Evolutionary conservation across 2,329 filamentous ascomycete genomes (phyloP).

Genomic region (Claviceps quebecensis): DNA sequence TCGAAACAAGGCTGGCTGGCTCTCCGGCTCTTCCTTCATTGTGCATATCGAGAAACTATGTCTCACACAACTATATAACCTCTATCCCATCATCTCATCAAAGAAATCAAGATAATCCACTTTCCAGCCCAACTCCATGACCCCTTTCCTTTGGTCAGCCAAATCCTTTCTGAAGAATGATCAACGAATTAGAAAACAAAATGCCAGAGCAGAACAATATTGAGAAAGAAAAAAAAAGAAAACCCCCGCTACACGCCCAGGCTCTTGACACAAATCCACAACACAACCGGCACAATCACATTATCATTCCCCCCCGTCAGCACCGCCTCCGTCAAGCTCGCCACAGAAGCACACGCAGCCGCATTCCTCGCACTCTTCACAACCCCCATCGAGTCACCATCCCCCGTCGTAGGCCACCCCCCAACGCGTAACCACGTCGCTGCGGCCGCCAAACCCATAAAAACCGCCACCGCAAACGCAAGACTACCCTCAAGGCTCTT

Average conservation of each 20-base stretch:
- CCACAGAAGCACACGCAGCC: slow-evolving; percentile 57
- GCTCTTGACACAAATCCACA: slow-evolving; percentile 86
- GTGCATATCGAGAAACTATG: no score
- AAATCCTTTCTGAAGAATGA: not conserved
- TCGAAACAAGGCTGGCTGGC: no score
- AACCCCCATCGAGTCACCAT: slow-evolving; percentile 23
- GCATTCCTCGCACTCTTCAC: slow-evolving; percentile 46
- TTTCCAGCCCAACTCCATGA: no score
- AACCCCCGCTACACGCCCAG: slow-evolving; percentile 35
- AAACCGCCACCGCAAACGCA: slow-evolving; percentile 73
- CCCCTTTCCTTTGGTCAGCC: no score
- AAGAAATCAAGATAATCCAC: no score
- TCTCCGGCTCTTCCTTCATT: no score
- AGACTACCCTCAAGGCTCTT: slow-evolving; percentile 83
- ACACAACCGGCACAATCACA: slow-evolving; percentile 81
- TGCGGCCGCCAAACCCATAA: slow-evolving; percentile 54
- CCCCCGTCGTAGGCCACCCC: slow-evolving; percentile 47
- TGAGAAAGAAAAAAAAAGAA: not conserved
- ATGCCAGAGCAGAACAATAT: not conserved
- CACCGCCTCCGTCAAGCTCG: slow-evolving; percentile 87
- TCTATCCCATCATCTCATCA: no score
- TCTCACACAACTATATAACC: no score
- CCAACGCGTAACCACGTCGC: slow-evolving; percentile 65
- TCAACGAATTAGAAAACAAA: not conserved
- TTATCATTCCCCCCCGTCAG: slow-evolving; percentile 97